Conservation (phyloP, 345 rosid species). For the Psidium guajava region DNA sequence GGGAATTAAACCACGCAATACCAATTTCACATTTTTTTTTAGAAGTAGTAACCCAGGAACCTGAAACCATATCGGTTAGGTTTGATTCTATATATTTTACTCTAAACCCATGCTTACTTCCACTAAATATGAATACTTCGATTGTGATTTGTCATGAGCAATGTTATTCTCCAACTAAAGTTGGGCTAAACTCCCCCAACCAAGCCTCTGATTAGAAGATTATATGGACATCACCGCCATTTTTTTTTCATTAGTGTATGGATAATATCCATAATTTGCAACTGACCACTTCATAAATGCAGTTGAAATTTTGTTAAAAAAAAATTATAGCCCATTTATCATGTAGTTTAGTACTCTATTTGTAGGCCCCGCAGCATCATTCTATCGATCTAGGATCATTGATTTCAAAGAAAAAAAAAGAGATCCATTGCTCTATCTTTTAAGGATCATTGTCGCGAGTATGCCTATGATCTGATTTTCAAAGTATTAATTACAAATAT, state of each 20-base stretch:
- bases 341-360: background rate
- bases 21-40: too few relatives aligned
- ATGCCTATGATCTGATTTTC: background rate
- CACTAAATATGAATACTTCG: background rate
- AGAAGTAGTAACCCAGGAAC: too few relatives aligned
- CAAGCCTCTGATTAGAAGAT: too few relatives aligned
- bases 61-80: too few relatives aligned
- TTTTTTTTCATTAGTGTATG: background rate
- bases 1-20: too few relatives aligned
- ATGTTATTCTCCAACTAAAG: background rate
- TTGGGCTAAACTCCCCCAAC: background rate
- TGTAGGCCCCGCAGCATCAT: background rate
- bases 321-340: background rate
- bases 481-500: background rate
- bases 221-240: background rate
- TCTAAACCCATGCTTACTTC: too few relatives aligned
- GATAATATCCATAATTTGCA: background rate
- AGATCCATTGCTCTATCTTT: background rate
- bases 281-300: background rate
- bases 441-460: background rate
- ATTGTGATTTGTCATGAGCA: background rate
- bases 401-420: background rate
- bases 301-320: too few relatives aligned
- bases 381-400: background rate
- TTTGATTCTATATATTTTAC: too few relatives aligned